phyloP scores from a whole-genome alignment of 139 green algal species.

The Tetraselmis striata region DNA sequence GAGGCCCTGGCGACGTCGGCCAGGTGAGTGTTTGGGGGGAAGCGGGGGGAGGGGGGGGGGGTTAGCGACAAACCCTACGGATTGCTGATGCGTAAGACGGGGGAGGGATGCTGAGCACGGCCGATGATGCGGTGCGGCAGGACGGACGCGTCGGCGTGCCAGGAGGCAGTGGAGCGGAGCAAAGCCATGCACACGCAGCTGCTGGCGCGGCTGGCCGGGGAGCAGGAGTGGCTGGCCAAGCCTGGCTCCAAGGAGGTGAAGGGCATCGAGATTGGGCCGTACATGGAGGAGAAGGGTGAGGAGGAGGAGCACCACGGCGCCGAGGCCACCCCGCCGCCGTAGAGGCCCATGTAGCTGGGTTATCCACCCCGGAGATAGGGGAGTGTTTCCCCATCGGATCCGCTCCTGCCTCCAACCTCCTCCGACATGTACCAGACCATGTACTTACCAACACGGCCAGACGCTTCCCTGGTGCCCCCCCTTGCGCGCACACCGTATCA shows the following conservation, averaged over 20 bases:
- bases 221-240: neutral
- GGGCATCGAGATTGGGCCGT: neutral
- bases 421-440: neutral
- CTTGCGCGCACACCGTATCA: too few species aligned
- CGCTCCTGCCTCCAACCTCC: neutral
- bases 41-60: too few species aligned
- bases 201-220: neutral
- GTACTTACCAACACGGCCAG: neutral
- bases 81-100: too few species aligned
- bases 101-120: too few species aligned
- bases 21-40: too few species aligned
- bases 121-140: too few species aligned
- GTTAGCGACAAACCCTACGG: too few species aligned
- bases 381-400: neutral
- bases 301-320: neutral
- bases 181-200: neutral
- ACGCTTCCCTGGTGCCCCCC: neutral
- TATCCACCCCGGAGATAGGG: neutral
- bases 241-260: neutral
- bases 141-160: neutral
- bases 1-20: neutral
- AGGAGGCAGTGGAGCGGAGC: neutral
- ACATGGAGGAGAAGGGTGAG: neutral
- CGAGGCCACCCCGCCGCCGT: too few species aligned
- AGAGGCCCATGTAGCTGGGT: too few species aligned